phyloP scores from a whole-genome alignment of 495 filamentous ascomycete species.

The Annulohypoxylon nitens region DNA sequence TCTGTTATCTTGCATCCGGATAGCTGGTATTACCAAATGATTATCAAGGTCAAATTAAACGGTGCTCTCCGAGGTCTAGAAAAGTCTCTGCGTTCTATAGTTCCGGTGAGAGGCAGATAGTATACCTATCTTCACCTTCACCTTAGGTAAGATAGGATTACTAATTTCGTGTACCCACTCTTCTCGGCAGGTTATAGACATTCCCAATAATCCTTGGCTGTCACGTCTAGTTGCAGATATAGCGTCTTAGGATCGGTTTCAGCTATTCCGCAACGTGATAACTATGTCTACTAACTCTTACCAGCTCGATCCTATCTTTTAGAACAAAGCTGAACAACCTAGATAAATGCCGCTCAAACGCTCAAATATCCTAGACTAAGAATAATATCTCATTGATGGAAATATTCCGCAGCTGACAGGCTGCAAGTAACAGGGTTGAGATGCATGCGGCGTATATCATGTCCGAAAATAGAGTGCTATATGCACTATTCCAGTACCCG shows the following conservation, averaged over 20 bases:
- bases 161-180: background rate
- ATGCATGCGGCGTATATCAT: background rate
- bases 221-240: background rate
- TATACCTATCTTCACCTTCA: background rate
- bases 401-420: background rate
- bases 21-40: slow-evolving; percentile 1
- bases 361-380: background rate
- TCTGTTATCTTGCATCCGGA: background rate
- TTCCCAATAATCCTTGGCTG: background rate
- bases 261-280: background rate
- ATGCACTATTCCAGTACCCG: background rate
- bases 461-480: background rate
- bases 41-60: background rate
- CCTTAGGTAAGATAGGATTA: background rate
- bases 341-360: background rate
- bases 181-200: background rate
- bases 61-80: background rate
- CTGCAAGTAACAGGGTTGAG: background rate
- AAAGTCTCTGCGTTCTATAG: background rate
- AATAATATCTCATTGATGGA: background rate
- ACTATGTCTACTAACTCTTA: background rate
- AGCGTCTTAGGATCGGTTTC: background rate
- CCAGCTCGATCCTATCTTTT: background rate
- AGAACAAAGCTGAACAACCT: background rate
- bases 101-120: background rate